Conservation (phyloP, 2,329 filamentous ascomycete species). For the Penicillium sp. region DNA sequence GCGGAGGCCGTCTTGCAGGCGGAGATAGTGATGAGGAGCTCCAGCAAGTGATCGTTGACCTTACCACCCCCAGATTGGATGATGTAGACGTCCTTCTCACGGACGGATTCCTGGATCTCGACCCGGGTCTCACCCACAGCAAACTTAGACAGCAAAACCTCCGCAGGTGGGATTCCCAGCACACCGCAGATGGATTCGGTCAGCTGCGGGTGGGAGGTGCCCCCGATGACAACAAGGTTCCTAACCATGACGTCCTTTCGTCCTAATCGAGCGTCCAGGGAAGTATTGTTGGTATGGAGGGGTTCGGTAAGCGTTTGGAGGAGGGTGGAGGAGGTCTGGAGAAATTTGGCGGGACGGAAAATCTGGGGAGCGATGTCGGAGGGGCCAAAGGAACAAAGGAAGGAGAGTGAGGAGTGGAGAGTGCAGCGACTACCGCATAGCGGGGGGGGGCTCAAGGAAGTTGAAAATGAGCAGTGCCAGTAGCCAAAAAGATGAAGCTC, state of each 20-base stretch:
- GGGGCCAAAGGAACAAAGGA: slow-evolving; percentile 10
- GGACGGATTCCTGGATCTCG: slow-evolving; percentile 94
- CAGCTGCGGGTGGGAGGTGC: slow-evolving; percentile 87
- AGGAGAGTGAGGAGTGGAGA: slow-evolving; percentile 20
- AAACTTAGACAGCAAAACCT: slow-evolving; percentile 88
- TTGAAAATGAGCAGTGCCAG: slow-evolving; percentile 25
- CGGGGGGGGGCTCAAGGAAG: slow-evolving; percentile 26
- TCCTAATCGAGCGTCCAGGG: slow-evolving; percentile 9
- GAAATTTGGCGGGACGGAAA: slow-evolving; percentile 24
- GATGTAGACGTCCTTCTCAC: slow-evolving; percentile 98
- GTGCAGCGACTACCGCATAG: slow-evolving; percentile 40
- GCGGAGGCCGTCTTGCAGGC: slow-evolving; percentile 95
- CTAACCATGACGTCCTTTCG: slow-evolving; percentile 70
- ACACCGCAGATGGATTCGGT: slow-evolving; percentile 86
- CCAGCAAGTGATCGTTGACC: slow-evolving; percentile 95
- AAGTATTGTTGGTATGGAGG: slow-evolving; percentile 16
- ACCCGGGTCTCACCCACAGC: slow-evolving; percentile 93
- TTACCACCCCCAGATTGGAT: slow-evolving; percentile 91
- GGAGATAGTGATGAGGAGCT: slow-evolving; percentile 97
- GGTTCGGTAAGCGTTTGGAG: slow-evolving; percentile 2
- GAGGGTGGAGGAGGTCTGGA: slow-evolving; percentile 18
- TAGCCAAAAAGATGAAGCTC: slow-evolving; percentile 30
- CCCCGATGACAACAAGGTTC: slow-evolving; percentile 91
- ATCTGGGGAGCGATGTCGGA: slow-evolving; percentile 35
- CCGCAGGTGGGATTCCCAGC: slow-evolving; percentile 82